Evolutionary conservation across 495 filamentous ascomycete genomes (phyloP).

Genomic region (Aspergillus kassunensis): DNA sequence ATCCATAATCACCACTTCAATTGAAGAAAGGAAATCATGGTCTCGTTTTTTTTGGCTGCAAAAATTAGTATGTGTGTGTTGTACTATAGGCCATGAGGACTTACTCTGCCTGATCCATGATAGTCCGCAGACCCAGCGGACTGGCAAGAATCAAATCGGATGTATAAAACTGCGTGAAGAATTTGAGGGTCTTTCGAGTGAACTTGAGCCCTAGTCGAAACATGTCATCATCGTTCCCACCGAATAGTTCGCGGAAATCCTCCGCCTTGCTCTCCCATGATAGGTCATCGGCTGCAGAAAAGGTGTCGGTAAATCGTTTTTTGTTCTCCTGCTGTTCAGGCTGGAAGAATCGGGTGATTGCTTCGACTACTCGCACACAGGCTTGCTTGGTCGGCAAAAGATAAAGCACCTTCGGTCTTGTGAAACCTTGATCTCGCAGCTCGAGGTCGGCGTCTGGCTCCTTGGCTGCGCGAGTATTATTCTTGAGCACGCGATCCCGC

Average conservation of each 20-base stretch:
- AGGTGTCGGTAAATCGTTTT: slow-evolving; percentile 83
- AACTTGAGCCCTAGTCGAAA: slow-evolving; percentile 93
- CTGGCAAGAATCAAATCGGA: slow-evolving; percentile 92
- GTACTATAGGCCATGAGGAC: slow-evolving; percentile 3
- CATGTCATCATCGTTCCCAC: slow-evolving; percentile 93
- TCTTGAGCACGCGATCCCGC: slow-evolving; percentile 85
- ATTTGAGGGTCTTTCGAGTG: slow-evolving; percentile 90
- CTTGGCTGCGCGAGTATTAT: slow-evolving; percentile 71
- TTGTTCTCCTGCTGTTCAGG: slow-evolving; percentile 93
- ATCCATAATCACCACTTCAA: slow-evolving; percentile 86
- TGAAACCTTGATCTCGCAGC: slow-evolving; percentile 91
- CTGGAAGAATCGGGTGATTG: slow-evolving; percentile 65
- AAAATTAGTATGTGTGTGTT: slow-evolving; percentile 13
- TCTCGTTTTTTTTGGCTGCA: slow-evolving; percentile 68
- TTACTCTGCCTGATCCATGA: slow-evolving; percentile 68
- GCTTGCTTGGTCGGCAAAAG: slow-evolving; percentile 83
- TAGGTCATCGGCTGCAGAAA: slow-evolving; percentile 60
- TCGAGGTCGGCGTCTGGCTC: slow-evolving; percentile 64
- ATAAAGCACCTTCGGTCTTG: slow-evolving; percentile 86
- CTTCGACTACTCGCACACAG: slow-evolving; percentile 71
- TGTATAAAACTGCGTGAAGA: slow-evolving; percentile 91
- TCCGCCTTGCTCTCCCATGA: slow-evolving; percentile 68
- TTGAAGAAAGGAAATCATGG: slow-evolving; percentile 86
- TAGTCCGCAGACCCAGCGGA: slow-evolving; percentile 83
- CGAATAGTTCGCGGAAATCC: slow-evolving; percentile 88